phyloP scores from a whole-genome alignment of 441 rosid genomes.

The Cnidoscolus chayamansa region DNA sequence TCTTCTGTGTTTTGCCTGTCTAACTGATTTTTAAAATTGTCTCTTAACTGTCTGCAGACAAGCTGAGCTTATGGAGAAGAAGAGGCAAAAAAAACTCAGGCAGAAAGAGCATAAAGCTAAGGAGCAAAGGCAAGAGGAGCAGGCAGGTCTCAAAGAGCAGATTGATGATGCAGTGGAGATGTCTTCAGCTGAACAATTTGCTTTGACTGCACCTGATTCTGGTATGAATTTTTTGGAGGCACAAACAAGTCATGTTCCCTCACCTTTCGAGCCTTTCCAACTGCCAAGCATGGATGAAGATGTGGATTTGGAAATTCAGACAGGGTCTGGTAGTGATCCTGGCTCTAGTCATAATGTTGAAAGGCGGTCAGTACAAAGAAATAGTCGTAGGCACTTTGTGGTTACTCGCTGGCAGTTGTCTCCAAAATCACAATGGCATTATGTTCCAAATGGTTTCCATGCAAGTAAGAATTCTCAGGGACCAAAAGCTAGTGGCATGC shows the following conservation, averaged over 20 bases:
- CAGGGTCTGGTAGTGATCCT: constrained; percentile 33
- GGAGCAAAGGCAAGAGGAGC: constrained; percentile 50
- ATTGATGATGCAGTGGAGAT: constrained; percentile 43
- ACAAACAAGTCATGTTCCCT: constrained; percentile 31
- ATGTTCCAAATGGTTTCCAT: constrained; percentile 44
- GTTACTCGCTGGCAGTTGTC: constrained; percentile 38
- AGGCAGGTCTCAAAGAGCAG: constrained; percentile 37
- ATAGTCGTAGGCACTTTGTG: constrained; percentile 32
- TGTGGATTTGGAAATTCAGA: constrained; percentile 43
- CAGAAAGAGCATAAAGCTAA: constrained; percentile 81
- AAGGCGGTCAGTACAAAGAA: constrained; percentile 33
- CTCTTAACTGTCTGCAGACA: constrained; percentile 45
- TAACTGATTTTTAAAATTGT: constrained; percentile 12
- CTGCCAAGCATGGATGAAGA: constrained; percentile 36
- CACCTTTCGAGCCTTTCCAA: constrained; percentile 38
- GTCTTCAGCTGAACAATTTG: constrained; percentile 44
- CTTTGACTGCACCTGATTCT: constrained; percentile 39
- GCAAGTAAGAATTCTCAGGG: constrained; percentile 36
- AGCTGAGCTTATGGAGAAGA: constrained; percentile 78
- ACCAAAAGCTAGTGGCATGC: constrained; percentile 42
- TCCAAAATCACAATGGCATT: constrained; percentile 41
- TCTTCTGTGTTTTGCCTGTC: not conserved
- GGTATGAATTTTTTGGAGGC: constrained; percentile 39
- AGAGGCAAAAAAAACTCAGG: constrained; percentile 76
- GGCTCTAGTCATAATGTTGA: constrained; percentile 36